A percentile compares a stretch with the other conserved stretches of the same genome.
These are phyloP conservation scores for Filobasidium wieringae DNA, from an alignment of 768 basidiomycete genomes.

Conservation along the genomic window DNA sequence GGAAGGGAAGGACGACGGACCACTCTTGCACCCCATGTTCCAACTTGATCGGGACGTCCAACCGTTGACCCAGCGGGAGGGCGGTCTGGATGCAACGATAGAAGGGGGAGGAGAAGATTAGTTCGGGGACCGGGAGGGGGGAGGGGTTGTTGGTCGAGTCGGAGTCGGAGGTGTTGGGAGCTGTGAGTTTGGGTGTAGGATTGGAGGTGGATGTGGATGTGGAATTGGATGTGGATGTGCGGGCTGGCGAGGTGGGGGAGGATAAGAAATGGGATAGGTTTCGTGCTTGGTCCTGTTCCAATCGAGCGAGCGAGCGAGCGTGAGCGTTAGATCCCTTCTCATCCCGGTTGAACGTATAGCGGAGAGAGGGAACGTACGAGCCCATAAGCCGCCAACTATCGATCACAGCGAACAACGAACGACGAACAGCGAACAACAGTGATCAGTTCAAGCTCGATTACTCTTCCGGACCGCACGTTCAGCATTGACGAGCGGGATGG, in stretches of 20 bases:
- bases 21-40: constrained; percentile 38
- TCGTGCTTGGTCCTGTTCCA: constrained; percentile 19
- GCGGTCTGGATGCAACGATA: constrained; percentile 38
- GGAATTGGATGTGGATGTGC: neutral
- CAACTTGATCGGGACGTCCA: constrained; percentile 19
- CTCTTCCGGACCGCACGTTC: no score
- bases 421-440: neutral
- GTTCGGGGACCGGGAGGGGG: constrained; percentile 28
- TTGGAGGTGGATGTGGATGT: constrained; percentile 9
- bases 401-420: neutral
- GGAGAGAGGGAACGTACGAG: neutral
- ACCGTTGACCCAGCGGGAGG: constrained; percentile 18
- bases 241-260: constrained; percentile 9
- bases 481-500: neutral
- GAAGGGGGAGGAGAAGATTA: constrained; percentile 34
- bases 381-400: constrained; percentile 32
- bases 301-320: neutral
- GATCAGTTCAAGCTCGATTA: neutral
- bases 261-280: constrained; percentile 27
- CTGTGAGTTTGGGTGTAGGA: neutral
- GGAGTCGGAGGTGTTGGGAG: no score
- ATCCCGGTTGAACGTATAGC: neutral
- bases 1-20: constrained; percentile 17
- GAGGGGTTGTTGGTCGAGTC: no score
- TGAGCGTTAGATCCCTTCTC: neutral